Evolutionary conservation across 2,329 filamentous ascomycete genomes (phyloP).

Genomic region (Verticillium zaregamsianum): DNA sequence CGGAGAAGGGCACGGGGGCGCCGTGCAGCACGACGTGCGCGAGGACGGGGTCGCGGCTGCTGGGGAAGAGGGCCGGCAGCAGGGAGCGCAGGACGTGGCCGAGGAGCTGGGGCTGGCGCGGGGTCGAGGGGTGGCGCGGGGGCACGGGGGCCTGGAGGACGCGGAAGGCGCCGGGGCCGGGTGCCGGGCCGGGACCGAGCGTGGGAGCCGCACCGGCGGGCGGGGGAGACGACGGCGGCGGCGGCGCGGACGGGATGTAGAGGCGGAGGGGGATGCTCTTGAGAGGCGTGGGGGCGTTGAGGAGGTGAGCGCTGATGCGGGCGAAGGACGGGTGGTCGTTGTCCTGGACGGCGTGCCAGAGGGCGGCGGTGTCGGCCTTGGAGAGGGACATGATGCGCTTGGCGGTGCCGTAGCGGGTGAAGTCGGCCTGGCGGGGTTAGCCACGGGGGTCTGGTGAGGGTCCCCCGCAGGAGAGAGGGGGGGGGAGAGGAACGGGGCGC

Average conservation of each 20-base stretch:
- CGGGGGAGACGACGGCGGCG: not conserved
- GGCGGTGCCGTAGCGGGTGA: slow-evolving; percentile 80
- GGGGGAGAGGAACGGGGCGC: slow-evolving; percentile 14
- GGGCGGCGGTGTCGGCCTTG: slow-evolving; percentile 73
- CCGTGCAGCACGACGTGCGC: slow-evolving; percentile 86
- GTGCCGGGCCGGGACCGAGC: not conserved
- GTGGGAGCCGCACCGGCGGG: not conserved
- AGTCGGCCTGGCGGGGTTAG: slow-evolving; percentile 59
- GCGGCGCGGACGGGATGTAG: slow-evolving; percentile 70
- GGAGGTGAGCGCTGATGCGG: slow-evolving; percentile 69
- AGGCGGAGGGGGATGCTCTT: slow-evolving; percentile 83
- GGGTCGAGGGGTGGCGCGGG: slow-evolving; percentile 30
- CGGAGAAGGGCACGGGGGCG: slow-evolving; percentile 72
- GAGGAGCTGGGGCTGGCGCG: slow-evolving; percentile 47
- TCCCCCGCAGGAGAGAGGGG: not conserved
- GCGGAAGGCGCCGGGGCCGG: slow-evolving; percentile 51
- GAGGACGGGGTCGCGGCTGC: slow-evolving; percentile 75
- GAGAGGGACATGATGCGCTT: slow-evolving; percentile 87
- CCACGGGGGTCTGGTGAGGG: no score
- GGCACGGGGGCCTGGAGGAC: slow-evolving; percentile 74
- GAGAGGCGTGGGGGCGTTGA: slow-evolving; percentile 70
- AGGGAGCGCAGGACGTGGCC: slow-evolving; percentile 73
- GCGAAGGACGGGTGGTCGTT: slow-evolving; percentile 72
- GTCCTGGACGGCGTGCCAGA: slow-evolving; percentile 78
- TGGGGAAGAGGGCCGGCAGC: slow-evolving; percentile 81